Conservation (phyloP, 257 asterid species). For the Prunella vulgaris region DNA sequence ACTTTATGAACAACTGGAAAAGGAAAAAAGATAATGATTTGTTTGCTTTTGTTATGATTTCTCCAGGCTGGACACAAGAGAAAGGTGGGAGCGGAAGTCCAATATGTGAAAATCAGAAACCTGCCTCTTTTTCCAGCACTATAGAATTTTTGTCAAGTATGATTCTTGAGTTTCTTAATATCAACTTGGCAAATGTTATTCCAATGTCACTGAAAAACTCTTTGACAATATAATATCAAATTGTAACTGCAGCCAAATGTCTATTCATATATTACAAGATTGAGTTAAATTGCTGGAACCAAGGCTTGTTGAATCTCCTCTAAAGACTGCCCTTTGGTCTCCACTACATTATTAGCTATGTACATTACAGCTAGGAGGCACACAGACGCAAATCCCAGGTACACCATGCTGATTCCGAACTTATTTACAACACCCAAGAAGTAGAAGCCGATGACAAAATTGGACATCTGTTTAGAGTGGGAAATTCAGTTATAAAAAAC, state of each 20-base stretch:
- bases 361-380: conserved; percentile 75
- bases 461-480: conserved; percentile 59
- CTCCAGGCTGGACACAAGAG: conserved; percentile 68
- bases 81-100: conserved; percentile 89
- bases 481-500: neutral
- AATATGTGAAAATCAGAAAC: conserved; percentile 51
- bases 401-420: conserved; percentile 83
- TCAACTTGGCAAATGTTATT: neutral
- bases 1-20: neutral
- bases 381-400: conserved; percentile 78
- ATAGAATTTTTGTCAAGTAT: neutral
- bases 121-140: neutral
- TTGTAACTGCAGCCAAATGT: neutral
- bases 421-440: conserved; percentile 80
- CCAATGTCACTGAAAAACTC: neutral
- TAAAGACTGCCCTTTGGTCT: conserved; percentile 87
- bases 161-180: neutral
- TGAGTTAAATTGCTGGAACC: conserved; percentile 47
- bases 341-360: conserved; percentile 72
- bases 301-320: conserved; percentile 88
- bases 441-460: conserved; percentile 81
- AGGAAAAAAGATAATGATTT: conserved; percentile 5
- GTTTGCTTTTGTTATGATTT: conserved; percentile 5
- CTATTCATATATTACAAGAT: neutral
- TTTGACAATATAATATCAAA: neutral